A percentile compares a stretch with the other conserved stretches of the same genome.
phyloP scores from a whole-genome alignment of 441 rosid genomes.

The Adansonia grandidieri region DNA sequence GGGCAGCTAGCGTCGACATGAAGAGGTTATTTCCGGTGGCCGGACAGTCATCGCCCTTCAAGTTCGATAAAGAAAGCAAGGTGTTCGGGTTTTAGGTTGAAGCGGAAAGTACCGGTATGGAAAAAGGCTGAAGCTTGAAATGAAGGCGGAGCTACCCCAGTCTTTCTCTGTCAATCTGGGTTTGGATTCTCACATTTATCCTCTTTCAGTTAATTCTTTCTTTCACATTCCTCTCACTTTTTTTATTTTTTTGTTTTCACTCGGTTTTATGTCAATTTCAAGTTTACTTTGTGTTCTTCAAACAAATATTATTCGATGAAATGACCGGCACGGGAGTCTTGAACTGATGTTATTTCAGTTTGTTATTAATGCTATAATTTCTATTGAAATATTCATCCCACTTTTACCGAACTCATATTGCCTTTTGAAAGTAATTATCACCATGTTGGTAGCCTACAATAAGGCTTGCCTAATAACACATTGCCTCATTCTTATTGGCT shows the following conservation, averaged over 20 bases:
- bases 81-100: constrained; percentile 35
- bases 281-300: neutral
- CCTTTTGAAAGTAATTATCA: too few species aligned
- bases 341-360: neutral
- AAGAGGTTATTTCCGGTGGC: constrained; percentile 51
- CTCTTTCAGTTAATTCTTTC: neutral
- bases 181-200: constrained; percentile 73
- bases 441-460: too few species aligned
- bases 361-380: too few species aligned
- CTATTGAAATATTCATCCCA: too few species aligned
- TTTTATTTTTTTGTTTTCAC: neutral
- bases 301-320: constrained; percentile 30
- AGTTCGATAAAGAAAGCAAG: constrained; percentile 31
- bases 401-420: too few species aligned
- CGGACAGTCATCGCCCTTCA: constrained; percentile 41
- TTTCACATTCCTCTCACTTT: neutral
- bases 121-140: constrained; percentile 51
- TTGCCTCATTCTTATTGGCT: too few species aligned
- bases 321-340: constrained; percentile 25
- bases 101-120: constrained; percentile 38
- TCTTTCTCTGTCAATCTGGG: constrained; percentile 59
- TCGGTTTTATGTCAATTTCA: neutral
- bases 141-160: constrained; percentile 63
- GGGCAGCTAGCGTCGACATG: constrained; percentile 51
- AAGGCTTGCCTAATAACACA: too few species aligned